Conservation (phyloP, 139 green algal genomes). For the Deuterostichococcus epilithicus region DNA sequence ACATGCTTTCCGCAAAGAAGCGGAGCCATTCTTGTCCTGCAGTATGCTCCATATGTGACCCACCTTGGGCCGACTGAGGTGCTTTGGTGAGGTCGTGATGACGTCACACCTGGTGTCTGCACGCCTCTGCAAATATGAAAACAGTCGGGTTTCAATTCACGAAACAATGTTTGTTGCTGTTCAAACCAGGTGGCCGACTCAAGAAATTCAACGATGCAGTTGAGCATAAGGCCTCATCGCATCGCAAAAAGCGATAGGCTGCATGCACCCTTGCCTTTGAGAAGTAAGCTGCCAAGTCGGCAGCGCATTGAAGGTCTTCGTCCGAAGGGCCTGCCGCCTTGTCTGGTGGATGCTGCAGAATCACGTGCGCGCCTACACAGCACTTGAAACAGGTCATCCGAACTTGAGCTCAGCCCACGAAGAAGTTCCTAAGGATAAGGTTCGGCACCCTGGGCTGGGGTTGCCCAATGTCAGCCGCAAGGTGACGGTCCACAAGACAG, state of each 20-base stretch:
- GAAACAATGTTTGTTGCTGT: background rate
- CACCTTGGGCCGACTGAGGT: background rate
- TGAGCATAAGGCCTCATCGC: too few relatives aligned
- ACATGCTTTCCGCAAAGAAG: background rate
- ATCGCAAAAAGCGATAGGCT: too few relatives aligned
- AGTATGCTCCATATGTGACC: background rate
- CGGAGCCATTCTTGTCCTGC: background rate
- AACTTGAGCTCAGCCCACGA: background rate
- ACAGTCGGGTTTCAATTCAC: background rate
- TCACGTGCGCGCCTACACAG: constrained; percentile 18
- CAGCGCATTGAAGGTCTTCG: constrained; percentile 62
- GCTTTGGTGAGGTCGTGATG: background rate
- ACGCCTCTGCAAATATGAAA: background rate
- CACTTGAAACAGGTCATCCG: background rate
- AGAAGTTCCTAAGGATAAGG: too few relatives aligned
- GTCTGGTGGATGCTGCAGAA: constrained; percentile 6
- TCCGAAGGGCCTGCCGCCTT: constrained; percentile 10
- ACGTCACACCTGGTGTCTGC: background rate
- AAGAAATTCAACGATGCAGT: too few relatives aligned
- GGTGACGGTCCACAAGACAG: too few relatives aligned
- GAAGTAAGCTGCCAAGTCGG: constrained; percentile 71
- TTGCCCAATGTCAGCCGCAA: background rate
- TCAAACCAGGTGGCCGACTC: background rate
- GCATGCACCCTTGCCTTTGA: constrained; percentile 39
- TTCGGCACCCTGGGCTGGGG: background rate